These are phyloP conservation scores for Cryptococcus floricola DNA, from an alignment of 1,284 basidiomycete species.

Conservation along the genomic window DNA sequence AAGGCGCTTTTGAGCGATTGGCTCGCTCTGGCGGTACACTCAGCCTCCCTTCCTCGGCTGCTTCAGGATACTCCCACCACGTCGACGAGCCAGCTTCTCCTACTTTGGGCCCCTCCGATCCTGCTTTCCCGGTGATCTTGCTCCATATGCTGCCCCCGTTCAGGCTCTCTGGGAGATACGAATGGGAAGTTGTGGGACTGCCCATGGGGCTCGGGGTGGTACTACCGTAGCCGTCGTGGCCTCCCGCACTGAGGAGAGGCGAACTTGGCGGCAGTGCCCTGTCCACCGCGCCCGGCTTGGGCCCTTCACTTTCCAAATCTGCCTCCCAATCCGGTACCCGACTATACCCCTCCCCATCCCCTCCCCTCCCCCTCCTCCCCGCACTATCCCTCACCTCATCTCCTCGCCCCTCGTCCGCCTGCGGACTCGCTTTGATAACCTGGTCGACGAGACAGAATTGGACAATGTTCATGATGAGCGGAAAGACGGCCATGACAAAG, in stretches of 20 bases:
- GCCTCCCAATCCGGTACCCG: conserved; percentile 6
- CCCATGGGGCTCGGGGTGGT: conserved; percentile 16
- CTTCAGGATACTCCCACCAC: not conserved
- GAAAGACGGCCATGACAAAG: conserved; percentile 89
- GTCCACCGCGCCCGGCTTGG: not conserved
- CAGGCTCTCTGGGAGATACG: not conserved
- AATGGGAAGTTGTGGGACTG: not conserved
- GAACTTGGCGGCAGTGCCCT: conserved; percentile 12
- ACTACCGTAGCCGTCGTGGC: conserved; percentile 15
- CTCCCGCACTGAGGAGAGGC: conserved; percentile 12
- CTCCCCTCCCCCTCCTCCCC: conserved; percentile 1
- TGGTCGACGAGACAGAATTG: conserved; percentile 56
- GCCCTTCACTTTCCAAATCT: not conserved
- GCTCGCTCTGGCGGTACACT: not conserved
- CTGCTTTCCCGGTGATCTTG: not conserved
- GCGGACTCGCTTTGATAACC: conserved; percentile 43
- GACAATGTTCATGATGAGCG: conserved; percentile 84
- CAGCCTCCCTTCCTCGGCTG: not conserved
- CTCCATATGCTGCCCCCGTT: not conserved
- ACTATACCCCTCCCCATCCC: conserved; percentile 4
- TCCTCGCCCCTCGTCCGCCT: conserved; percentile 9
- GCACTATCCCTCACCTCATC: conserved; percentile 7
- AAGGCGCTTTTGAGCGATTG: not conserved
- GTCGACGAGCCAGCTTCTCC: not conserved
- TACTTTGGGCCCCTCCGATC: not conserved